phyloP scores from a whole-genome alignment of 169 alveolate species.

The Babesia bigemina region DNA sequence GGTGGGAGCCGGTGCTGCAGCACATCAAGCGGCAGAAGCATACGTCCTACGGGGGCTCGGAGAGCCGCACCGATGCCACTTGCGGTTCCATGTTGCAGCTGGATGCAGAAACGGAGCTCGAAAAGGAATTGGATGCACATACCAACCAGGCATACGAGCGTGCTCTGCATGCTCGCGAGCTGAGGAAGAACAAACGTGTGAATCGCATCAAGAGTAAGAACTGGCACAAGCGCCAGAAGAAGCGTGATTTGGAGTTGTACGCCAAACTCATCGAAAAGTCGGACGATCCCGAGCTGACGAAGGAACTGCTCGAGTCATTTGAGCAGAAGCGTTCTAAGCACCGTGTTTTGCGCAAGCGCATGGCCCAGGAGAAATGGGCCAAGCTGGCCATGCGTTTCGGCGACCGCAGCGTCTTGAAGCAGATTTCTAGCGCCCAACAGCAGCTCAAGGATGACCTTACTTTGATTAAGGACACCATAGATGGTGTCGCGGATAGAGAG shows the following conservation, averaged over 20 bases:
- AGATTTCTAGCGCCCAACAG: slow-evolving; percentile 70
- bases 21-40: slow-evolving; percentile 42
- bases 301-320: slow-evolving; percentile 64
- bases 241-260: slow-evolving; percentile 67
- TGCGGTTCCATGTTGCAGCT: slow-evolving; percentile 51
- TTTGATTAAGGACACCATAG: slow-evolving; percentile 34
- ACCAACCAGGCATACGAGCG: slow-evolving; percentile 30
- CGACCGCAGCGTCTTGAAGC: slow-evolving; percentile 73
- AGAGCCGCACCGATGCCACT: slow-evolving; percentile 41
- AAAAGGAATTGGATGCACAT: slow-evolving; percentile 56
- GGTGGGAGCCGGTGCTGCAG: slow-evolving; percentile 71
- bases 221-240: slow-evolving; percentile 73
- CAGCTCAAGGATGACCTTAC: slow-evolving; percentile 61
- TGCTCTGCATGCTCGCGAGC: slow-evolving; percentile 67
- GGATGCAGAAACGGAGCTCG: slow-evolving; percentile 72
- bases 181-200: slow-evolving; percentile 69
- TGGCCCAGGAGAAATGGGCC: slow-evolving; percentile 80
- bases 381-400: slow-evolving; percentile 79
- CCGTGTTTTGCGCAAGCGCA: slow-evolving; percentile 69
- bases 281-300: slow-evolving; percentile 79
- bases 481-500: slow-evolving; percentile 29
- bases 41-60: slow-evolving; percentile 47
- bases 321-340: slow-evolving; percentile 74
- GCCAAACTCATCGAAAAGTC: slow-evolving; percentile 70
- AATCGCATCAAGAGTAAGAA: slow-evolving; percentile 75